Percentiles rank a stretch among this genome's conserved stretches.
phyloP scores from a whole-genome alignment of 148 eudicot genomes.

The Amaranthus palmeri region DNA sequence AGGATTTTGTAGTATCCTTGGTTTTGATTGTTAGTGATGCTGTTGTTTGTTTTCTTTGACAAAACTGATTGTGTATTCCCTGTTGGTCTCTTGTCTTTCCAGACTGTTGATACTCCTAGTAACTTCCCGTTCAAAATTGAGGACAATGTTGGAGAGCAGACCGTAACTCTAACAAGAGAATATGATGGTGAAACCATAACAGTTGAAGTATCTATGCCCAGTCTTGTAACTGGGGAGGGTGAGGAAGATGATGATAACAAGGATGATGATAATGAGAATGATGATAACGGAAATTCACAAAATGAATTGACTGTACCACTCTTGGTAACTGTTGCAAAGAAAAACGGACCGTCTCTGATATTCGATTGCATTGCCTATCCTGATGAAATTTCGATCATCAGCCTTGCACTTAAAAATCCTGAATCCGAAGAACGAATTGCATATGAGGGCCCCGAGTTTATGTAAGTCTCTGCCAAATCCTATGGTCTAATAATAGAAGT shows the following conservation, averaged over 20 bases:
- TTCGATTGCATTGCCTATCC: constrained; percentile 52
- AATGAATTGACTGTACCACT: constrained; percentile 42
- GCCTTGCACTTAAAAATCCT: constrained; percentile 45
- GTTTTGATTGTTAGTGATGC: neutral
- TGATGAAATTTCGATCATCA: constrained; percentile 53
- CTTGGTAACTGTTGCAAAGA: constrained; percentile 47
- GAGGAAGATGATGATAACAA: constrained; percentile 32
- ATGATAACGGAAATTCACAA: neutral
- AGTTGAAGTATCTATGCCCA: constrained; percentile 62
- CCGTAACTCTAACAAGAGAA: constrained; percentile 48
- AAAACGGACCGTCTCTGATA: constrained; percentile 40
- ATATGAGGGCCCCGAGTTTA: constrained; percentile 65
- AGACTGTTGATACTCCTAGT: constrained; percentile 43
- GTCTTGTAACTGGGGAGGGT: constrained; percentile 42
- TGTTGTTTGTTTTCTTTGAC: neutral
- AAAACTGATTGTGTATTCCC: no score
- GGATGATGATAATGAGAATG: constrained; percentile 24
- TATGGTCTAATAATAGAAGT: neutral
- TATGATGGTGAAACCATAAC: constrained; percentile 52
- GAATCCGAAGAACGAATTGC: constrained; percentile 53
- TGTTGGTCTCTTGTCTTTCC: neutral
- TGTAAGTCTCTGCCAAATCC: constrained; percentile 32
- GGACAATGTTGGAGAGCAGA: constrained; percentile 49
- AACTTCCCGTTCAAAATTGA: constrained; percentile 51
- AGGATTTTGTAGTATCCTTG: neutral